Conservation (phyloP, 2,329 filamentous ascomycete species). For the Coniochaeta prunicola region DNA sequence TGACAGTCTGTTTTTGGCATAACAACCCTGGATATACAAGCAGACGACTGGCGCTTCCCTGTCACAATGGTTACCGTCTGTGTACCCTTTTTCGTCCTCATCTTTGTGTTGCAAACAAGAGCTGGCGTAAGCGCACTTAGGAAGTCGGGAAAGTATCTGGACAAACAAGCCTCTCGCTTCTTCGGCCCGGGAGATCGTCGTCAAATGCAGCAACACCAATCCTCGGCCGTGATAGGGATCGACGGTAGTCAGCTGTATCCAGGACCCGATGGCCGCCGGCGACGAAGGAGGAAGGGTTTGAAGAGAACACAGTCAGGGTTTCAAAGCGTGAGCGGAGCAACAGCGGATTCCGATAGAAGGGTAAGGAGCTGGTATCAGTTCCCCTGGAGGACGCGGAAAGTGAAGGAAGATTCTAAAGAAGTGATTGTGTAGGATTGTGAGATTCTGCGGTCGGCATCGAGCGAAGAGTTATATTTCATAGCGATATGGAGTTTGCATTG, state of each 20-base stretch:
- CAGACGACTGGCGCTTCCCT: constrained; percentile 36
- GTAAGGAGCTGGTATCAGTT: neutral
- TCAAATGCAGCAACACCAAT: constrained; percentile 3
- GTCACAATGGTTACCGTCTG: constrained; percentile 60
- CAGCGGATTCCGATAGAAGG: neutral
- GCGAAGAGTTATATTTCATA: neutral
- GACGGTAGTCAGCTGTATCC: neutral
- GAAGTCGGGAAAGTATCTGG: constrained; percentile 5
- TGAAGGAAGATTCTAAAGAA: neutral
- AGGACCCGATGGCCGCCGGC: neutral
- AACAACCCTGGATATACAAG: constrained; percentile 34
- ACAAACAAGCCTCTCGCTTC: constrained; percentile 4
- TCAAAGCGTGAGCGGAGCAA: neutral
- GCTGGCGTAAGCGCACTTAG: constrained; percentile 21
- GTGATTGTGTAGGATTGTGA: neutral
- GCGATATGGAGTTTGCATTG: neutral
- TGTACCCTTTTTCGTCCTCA: constrained; percentile 40
- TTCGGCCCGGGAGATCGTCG: constrained; percentile 6
- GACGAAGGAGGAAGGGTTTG: neutral
- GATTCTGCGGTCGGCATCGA: neutral
- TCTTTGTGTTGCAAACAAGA: constrained; percentile 36
- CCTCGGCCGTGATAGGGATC: neutral
- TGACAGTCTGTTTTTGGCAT: constrained; percentile 45
- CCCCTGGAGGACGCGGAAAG: neutral
- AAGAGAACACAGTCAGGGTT: neutral